Evolutionary conservation across 805 yeast species (phyloP).

Genomic region (Pichia kluyveri): DNA sequence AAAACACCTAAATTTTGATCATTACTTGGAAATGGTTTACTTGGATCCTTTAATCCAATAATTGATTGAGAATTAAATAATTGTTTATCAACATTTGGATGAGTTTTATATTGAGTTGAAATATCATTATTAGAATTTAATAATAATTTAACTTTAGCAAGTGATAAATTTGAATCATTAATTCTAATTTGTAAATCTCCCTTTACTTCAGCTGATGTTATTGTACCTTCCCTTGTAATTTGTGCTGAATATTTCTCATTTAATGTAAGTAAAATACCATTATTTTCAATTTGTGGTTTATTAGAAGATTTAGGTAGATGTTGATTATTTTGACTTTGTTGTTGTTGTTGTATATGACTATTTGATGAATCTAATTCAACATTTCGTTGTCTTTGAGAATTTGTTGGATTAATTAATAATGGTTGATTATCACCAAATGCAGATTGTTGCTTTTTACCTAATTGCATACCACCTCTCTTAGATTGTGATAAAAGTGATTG

Average conservation of each 20-base stretch:
- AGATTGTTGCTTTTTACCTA: slow-evolving; percentile 46
- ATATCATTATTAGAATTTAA: slow-evolving; percentile 39
- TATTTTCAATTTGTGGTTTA: slow-evolving; percentile 37
- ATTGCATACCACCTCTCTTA: slow-evolving; percentile 67
- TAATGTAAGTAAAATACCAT: slow-evolving; percentile 71
- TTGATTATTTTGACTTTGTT: slow-evolving; percentile 15
- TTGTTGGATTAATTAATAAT: slow-evolving; percentile 20
- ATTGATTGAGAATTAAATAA: slow-evolving; percentile 48
- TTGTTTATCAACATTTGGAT: slow-evolving; percentile 87
- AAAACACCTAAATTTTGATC: slow-evolving; percentile 86
- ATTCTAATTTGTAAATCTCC: slow-evolving; percentile 88
- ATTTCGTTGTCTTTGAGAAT: slow-evolving; percentile 9
- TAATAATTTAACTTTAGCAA: slow-evolving; percentile 51
- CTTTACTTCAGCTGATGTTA: slow-evolving; percentile 64
- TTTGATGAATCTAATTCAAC: slow-evolving; percentile 8
- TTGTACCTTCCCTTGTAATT: slow-evolving; percentile 75
- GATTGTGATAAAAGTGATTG: not conserved
- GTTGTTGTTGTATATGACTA: slow-evolving; percentile 10
- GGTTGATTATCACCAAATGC: slow-evolving; percentile 21
- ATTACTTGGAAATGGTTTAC: slow-evolving; percentile 82
- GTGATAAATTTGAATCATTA: slow-evolving; percentile 63
- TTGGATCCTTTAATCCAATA: slow-evolving; percentile 68
- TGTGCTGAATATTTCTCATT: slow-evolving; percentile 74
- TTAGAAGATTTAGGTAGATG: slow-evolving; percentile 8
- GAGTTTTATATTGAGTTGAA: slow-evolving; percentile 72